These are phyloP conservation scores for Artomyces pyxidatus DNA, from an alignment of 768 basidiomycete genomes.

Conservation along the genomic window DNA sequence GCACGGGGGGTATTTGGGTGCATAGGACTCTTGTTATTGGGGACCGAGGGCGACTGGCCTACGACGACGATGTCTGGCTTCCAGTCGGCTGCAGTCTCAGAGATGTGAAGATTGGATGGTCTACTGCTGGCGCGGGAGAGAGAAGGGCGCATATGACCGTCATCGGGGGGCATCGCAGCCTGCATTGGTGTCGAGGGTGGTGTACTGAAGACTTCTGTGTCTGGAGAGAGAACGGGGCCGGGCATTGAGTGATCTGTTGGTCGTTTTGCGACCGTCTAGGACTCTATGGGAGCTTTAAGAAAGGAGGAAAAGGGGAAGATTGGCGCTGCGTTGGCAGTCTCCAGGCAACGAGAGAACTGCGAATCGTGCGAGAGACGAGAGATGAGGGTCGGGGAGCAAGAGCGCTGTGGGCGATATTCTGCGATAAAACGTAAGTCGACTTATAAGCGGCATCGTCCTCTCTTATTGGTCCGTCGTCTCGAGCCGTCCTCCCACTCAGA, in stretches of 20 bases:
- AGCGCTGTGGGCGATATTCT: too few relatives aligned
- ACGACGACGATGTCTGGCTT: conserved; percentile 30
- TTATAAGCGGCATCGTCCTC: too few relatives aligned
- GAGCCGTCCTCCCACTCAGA: too few relatives aligned
- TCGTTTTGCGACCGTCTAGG: neutral
- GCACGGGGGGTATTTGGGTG: conserved; percentile 2
- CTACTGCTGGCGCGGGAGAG: conserved; percentile 29
- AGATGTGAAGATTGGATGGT: conserved; percentile 29
- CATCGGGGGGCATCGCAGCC: conserved; percentile 11
- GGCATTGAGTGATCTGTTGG: conserved; percentile 1
- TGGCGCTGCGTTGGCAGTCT: neutral
- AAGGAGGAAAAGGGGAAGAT: neutral
- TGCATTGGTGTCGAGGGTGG: conserved; percentile 34
- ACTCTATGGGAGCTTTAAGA: neutral
- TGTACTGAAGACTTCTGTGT: conserved; percentile 35
- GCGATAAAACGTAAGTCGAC: too few relatives aligned
- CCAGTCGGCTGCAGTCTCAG: conserved; percentile 23
- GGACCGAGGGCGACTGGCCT: conserved; percentile 22
- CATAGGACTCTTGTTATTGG: neutral
- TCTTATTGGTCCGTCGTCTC: too few relatives aligned
- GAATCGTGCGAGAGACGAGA: neutral
- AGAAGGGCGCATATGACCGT: conserved; percentile 27
- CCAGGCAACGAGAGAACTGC: neutral
- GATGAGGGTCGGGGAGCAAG: neutral
- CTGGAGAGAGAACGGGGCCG: conserved; percentile 15